Evolutionary conservation across 2,329 filamentous ascomycete genomes (phyloP).

Genomic region (Grosmannia serpens): DNA sequence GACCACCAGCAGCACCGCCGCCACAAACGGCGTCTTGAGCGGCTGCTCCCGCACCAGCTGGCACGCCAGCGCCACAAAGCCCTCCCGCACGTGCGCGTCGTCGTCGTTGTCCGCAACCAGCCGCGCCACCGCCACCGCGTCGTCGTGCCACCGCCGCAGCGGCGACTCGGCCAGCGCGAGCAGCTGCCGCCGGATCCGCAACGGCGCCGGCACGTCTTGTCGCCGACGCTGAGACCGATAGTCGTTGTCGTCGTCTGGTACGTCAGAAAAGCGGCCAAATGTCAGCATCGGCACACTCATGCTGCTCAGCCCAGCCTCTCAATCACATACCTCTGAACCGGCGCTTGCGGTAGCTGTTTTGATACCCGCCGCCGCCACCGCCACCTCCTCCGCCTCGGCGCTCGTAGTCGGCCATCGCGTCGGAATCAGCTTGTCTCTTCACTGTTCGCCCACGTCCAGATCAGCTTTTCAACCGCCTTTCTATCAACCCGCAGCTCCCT

Average conservation of each 20-base stretch:
- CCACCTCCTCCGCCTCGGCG: constrained; percentile 24
- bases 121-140: constrained; percentile 63
- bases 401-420: constrained; percentile 44
- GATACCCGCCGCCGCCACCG: constrained; percentile 24
- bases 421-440: neutral
- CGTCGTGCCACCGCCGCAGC: constrained; percentile 66
- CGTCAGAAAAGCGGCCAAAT: neutral
- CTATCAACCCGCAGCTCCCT: neutral
- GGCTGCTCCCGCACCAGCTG: constrained; percentile 83
- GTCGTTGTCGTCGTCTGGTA: constrained; percentile 58
- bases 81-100: constrained; percentile 55
- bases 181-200: constrained; percentile 66
- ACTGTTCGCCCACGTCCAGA: neutral
- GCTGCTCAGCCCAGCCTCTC: constrained; percentile 17
- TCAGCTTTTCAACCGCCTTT: neutral
- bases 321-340: constrained; percentile 59
- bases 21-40: constrained; percentile 93
- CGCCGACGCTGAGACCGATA: constrained; percentile 62
- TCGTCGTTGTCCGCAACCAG: constrained; percentile 74
- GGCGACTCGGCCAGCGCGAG: constrained; percentile 73
- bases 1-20: constrained; percentile 66
- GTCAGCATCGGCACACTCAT: neutral
- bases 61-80: constrained; percentile 61
- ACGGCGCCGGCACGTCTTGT: constrained; percentile 56
- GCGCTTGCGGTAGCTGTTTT: constrained; percentile 49